These are phyloP conservation scores for Geotrichum klebahnii DNA, from an alignment of 1,139 yeast genomes.

Conservation along the genomic window DNA sequence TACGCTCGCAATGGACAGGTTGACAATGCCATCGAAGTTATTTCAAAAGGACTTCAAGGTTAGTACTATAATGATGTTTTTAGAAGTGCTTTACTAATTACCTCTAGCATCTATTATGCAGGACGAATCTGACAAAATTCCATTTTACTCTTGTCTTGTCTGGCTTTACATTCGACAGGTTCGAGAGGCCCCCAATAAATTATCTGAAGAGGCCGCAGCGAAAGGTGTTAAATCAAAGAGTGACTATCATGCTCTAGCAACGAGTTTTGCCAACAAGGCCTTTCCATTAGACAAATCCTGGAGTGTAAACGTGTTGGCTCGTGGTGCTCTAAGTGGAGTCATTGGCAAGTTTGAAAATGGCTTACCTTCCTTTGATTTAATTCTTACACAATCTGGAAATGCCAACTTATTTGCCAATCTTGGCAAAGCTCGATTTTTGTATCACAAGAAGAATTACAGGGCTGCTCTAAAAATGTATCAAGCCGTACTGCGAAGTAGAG, in stretches of 20 bases:
- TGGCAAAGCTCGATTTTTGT: conserved; percentile 79
- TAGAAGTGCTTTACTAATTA: conserved; percentile 5
- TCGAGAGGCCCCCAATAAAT: conserved; percentile 39
- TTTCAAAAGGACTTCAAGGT: conserved; percentile 55
- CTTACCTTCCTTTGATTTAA: conserved; percentile 47
- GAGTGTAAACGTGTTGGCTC: conserved; percentile 54
- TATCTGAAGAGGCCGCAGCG: conserved; percentile 30
- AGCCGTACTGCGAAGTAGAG: conserved; percentile 71
- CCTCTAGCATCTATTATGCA: conserved; percentile 31
- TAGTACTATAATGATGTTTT: conserved; percentile 23
- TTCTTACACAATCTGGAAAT: conserved; percentile 38
- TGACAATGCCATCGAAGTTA: conserved; percentile 61
- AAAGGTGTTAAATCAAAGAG: conserved; percentile 27
- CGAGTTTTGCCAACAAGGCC: conserved; percentile 35
- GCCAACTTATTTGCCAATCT: conserved; percentile 71
- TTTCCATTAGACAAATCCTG: conserved; percentile 43
- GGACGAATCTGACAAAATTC: conserved; percentile 48
- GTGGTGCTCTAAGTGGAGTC: conserved; percentile 50
- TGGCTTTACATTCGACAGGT: conserved; percentile 67
- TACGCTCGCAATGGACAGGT: conserved; percentile 61
- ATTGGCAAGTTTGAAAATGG: conserved; percentile 61
- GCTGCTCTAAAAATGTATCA: conserved; percentile 80
- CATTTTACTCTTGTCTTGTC: conserved; percentile 59
- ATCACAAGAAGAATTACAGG: conserved; percentile 66
- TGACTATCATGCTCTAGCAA: conserved; percentile 34